Evolutionary conservation across 2,329 filamentous ascomycete species (phyloP).

Genomic region (Amylocarpus encephaloides): DNA sequence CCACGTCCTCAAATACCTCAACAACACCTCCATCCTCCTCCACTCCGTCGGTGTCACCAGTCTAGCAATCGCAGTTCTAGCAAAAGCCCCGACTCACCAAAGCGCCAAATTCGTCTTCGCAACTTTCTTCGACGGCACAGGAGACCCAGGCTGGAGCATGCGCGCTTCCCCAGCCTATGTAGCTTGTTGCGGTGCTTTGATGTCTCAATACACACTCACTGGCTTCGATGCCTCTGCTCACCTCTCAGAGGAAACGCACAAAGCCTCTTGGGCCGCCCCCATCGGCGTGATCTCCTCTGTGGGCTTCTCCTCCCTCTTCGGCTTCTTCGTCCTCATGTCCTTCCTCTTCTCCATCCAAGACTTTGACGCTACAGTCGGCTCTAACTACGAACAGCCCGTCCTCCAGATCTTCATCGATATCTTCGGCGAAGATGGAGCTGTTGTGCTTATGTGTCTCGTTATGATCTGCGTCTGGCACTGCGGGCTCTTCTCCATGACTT

Average conservation of each 20-base stretch:
- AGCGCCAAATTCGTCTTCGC: slow-evolving; percentile 50
- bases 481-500: slow-evolving; percentile 51
- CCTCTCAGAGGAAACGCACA: slow-evolving; percentile 50
- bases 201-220: slow-evolving; percentile 49
- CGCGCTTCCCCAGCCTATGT: slow-evolving; percentile 49
- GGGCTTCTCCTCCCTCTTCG: slow-evolving; percentile 48
- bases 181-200: slow-evolving; percentile 45
- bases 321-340: slow-evolving; percentile 52
- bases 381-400: slow-evolving; percentile 45
- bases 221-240: slow-evolving; percentile 52
- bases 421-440: slow-evolving; percentile 48
- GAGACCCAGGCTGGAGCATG: slow-evolving; percentile 43
- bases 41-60: slow-evolving; percentile 47
- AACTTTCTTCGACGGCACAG: slow-evolving; percentile 48
- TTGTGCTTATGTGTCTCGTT: slow-evolving; percentile 48
- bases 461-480: slow-evolving; percentile 58
- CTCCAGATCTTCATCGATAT: slow-evolving; percentile 53
- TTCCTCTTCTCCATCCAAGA: slow-evolving; percentile 55
- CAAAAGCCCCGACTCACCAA: slow-evolving; percentile 51
- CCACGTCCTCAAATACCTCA: slow-evolving; percentile 47
- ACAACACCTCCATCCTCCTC: slow-evolving; percentile 49
- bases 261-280: slow-evolving; percentile 50
- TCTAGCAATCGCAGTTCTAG: slow-evolving; percentile 49
- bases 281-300: slow-evolving; percentile 52
- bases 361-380: slow-evolving; percentile 42